Conservation (phyloP, 139 green algal genomes). For the Micractinium conductrix region DNA sequence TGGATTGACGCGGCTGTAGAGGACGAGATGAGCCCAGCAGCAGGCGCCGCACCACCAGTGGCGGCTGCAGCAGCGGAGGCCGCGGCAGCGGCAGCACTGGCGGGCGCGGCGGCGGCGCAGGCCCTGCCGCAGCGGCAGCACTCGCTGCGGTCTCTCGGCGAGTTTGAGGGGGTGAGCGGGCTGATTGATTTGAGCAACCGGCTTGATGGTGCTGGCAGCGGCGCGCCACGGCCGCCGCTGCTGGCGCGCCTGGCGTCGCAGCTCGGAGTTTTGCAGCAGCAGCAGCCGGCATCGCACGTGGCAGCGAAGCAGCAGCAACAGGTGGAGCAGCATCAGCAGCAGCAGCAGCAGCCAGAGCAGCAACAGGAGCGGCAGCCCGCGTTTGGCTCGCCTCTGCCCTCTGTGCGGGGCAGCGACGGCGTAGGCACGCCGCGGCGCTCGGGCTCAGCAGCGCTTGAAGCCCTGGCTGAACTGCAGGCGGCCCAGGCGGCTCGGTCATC, state of each 20-base stretch:
- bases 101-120: neutral
- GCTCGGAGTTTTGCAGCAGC: neutral
- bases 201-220: neutral
- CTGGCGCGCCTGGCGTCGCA: neutral
- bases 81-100: neutral
- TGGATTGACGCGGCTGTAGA: slow-evolving; percentile 21
- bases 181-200: neutral
- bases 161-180: slow-evolving; percentile 22
- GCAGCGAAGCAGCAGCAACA: neutral
- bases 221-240: neutral
- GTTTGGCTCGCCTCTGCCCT: neutral
- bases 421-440: neutral
- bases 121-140: neutral
- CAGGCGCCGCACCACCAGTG: neutral
- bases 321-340: neutral
- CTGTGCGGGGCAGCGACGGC: neutral
- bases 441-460: slow-evolving; percentile 5
- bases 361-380: neutral
- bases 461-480: slow-evolving; percentile 13
- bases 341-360: neutral
- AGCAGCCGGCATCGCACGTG: neutral
- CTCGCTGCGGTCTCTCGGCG: slow-evolving; percentile 16
- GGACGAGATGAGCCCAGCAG: neutral
- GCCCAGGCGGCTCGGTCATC: neutral
- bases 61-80: neutral